phyloP scores from a whole-genome alignment of 768 basidiomycete species.

The Naematelia encephala region DNA sequence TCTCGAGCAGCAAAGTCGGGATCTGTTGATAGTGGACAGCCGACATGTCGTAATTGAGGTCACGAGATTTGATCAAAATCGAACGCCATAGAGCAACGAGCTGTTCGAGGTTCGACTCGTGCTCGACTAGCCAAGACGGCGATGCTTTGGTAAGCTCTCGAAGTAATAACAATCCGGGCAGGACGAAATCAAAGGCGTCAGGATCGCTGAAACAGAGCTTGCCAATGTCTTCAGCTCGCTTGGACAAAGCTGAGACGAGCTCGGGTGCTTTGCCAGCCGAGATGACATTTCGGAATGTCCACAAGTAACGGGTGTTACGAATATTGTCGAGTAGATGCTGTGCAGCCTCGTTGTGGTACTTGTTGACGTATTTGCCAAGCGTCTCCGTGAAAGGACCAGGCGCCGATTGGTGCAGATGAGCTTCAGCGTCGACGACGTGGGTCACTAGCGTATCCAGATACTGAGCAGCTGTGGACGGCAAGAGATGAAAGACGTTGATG shows the following conservation, averaged over 20 bases:
- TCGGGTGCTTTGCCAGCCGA: conserved; percentile 72
- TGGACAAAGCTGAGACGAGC: conserved; percentile 51
- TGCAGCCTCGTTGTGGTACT: conserved; percentile 79
- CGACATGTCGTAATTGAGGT: conserved; percentile 33
- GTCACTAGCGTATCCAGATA: conserved; percentile 86
- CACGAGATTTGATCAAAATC: conserved; percentile 41
- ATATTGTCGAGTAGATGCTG: conserved; percentile 79
- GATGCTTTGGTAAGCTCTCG: conserved; percentile 68
- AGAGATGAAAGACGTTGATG: conserved; percentile 93
- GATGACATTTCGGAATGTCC: conserved; percentile 78
- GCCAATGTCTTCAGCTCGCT: conserved; percentile 49
- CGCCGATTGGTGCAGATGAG: conserved; percentile 82
- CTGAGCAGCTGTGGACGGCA: conserved; percentile 81
- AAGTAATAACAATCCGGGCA: conserved; percentile 72
- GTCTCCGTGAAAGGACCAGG: conserved; percentile 90
- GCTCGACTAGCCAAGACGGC: conserved; percentile 67
- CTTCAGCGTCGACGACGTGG: conserved; percentile 84
- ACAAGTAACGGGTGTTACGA: conserved; percentile 71
- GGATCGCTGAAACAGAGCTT: conserved; percentile 47
- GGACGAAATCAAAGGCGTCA: conserved; percentile 56
- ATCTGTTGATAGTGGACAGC: conserved; percentile 47
- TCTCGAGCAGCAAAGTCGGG: conserved; percentile 62
- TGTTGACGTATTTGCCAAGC: conserved; percentile 82
- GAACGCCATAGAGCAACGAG: conserved; percentile 69
- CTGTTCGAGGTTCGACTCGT: conserved; percentile 62